phyloP scores from a whole-genome alignment of 2,329 filamentous ascomycete species.

The Xylaria sp. region DNA sequence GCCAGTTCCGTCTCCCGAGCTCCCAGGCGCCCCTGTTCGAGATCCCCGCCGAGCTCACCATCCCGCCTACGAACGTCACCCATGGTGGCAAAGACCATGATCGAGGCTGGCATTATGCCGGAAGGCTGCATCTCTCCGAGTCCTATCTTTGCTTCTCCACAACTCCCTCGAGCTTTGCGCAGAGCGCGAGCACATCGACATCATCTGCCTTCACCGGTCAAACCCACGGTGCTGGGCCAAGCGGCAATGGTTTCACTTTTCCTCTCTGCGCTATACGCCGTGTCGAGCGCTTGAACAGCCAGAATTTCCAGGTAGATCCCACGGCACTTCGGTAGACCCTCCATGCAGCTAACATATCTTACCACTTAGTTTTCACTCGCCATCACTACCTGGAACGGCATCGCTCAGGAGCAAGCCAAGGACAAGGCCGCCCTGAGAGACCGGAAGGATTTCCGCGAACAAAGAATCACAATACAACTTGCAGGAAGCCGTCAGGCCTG shows the following conservation, averaged over 20 bases:
- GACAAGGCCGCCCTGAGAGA: slow-evolving; percentile 57
- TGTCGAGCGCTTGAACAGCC: slow-evolving; percentile 92
- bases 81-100: slow-evolving; percentile 77
- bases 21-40: slow-evolving; percentile 94
- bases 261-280: slow-evolving; percentile 90
- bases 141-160: slow-evolving; percentile 97
- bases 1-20: slow-evolving; percentile 93
- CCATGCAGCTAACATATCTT: slow-evolving; percentile 30
- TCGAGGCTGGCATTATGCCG: slow-evolving; percentile 87
- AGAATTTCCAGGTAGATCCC: slow-evolving; percentile 76
- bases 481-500: slow-evolving; percentile 89
- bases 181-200: slow-evolving; percentile 79
- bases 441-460: slow-evolving; percentile 66
- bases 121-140: slow-evolving; percentile 93
- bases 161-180: slow-evolving; percentile 86
- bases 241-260: slow-evolving; percentile 94
- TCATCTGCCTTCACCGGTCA: slow-evolving; percentile 90
- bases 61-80: slow-evolving; percentile 76
- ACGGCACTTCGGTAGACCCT: slow-evolving; percentile 5
- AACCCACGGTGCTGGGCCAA: slow-evolving; percentile 90
- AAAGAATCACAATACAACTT: slow-evolving; percentile 91
- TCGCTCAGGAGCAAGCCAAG: slow-evolving; percentile 63
- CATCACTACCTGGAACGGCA: slow-evolving; percentile 92
- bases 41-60: slow-evolving; percentile 94
- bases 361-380: slow-evolving; percentile 83